These are phyloP conservation scores for Penicillium bovifimosum DNA, from an alignment of 495 filamentous ascomycete species.

Conservation along the genomic window DNA sequence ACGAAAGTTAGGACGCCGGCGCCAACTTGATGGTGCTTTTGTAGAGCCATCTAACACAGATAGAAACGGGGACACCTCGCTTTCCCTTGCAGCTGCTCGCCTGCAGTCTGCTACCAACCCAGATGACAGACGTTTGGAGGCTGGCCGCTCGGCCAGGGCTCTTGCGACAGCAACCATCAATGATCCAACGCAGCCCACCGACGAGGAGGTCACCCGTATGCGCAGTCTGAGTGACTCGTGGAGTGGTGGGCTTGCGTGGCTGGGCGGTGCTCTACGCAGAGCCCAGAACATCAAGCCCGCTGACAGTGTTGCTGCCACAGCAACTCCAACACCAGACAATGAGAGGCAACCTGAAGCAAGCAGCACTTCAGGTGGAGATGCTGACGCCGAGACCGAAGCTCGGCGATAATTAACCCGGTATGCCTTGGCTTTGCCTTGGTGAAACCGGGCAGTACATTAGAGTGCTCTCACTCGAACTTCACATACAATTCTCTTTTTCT, in stretches of 20 bases:
- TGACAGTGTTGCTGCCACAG: constrained; percentile 16
- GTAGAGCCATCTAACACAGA: constrained; percentile 14
- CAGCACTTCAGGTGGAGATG: not conserved
- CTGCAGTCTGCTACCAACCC: constrained; percentile 30
- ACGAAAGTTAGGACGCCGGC: constrained; percentile 22
- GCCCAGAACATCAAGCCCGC: not conserved
- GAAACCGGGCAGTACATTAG: constrained; percentile 5
- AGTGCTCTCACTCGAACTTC: constrained; percentile 23
- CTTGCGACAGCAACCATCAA: constrained; percentile 17
- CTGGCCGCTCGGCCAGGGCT: constrained; percentile 24
- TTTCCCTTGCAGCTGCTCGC: constrained; percentile 24
- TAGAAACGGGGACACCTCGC: constrained; percentile 15
- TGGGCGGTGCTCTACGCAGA: constrained; percentile 31
- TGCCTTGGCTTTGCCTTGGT: not conserved
- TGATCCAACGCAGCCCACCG: constrained; percentile 1
- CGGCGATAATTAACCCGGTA: constrained; percentile 7
- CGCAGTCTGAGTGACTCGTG: constrained; percentile 45
- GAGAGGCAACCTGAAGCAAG: not conserved
- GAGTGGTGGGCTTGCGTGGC: constrained; percentile 39
- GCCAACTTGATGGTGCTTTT: constrained; percentile 28
- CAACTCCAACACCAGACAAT: constrained; percentile 8
- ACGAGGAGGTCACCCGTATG: constrained; percentile 26
- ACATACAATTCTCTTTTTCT: constrained; percentile 9
- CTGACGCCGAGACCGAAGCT: constrained; percentile 4
- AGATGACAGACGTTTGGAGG: constrained; percentile 18